Conservation (phyloP, 1,284 basidiomycete species). For the Ceratobasidium sp. region DNA sequence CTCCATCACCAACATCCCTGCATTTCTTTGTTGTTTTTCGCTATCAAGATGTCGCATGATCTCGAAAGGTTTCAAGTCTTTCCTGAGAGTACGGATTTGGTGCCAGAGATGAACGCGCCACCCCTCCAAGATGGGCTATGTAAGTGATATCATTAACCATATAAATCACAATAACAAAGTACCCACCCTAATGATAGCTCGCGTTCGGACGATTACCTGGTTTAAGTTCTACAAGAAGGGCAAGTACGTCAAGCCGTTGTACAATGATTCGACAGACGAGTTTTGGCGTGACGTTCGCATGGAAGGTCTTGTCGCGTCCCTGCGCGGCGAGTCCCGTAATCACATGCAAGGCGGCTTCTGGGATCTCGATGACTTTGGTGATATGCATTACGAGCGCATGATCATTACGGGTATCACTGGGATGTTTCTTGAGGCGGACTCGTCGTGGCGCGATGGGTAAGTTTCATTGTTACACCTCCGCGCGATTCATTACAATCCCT, state of each 20-base stretch:
- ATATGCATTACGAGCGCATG: not conserved
- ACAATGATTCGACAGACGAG: not conserved
- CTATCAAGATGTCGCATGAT: too few species aligned
- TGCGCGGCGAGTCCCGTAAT: not conserved
- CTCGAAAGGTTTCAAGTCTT: too few species aligned
- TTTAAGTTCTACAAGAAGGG: slow-evolving; percentile 10
- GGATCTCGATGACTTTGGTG: not conserved
- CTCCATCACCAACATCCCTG: too few species aligned
- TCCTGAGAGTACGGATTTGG: too few species aligned
- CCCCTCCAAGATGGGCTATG: too few species aligned
- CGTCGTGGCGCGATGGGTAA: not conserved
- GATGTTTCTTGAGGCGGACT: not conserved
- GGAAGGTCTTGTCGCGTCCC: not conserved
- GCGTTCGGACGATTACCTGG: slow-evolving; percentile 1
- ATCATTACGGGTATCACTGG: not conserved
- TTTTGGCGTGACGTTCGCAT: not conserved
- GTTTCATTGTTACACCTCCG: not conserved
- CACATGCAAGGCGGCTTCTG: not conserved
- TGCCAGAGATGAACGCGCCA: too few species aligned
- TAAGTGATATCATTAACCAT: too few species aligned
- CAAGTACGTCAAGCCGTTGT: not conserved
- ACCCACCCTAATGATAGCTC: too few species aligned
- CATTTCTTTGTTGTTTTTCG: too few species aligned
- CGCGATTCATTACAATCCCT: not conserved
- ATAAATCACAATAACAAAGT: too few species aligned